A percentile compares a stretch with the other conserved stretches of the same genome.
phyloP scores from a whole-genome alignment of 2,329 filamentous ascomycete species.

The Colletotrichum sp. region DNA sequence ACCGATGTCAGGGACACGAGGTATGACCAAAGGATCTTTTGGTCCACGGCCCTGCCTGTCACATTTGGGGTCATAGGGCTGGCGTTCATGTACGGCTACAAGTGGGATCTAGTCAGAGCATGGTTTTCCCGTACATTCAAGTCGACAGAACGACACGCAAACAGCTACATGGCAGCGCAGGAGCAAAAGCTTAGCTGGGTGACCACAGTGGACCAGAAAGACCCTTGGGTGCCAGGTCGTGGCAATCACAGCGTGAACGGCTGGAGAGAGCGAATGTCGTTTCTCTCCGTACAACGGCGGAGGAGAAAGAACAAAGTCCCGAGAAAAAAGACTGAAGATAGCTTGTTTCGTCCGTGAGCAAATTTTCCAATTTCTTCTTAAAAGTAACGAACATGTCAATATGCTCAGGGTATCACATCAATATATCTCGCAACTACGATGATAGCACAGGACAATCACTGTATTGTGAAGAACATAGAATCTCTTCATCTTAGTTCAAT shows the following conservation, averaged over 20 bases:
- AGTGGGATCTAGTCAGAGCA: constrained; percentile 11
- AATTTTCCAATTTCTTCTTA: background rate
- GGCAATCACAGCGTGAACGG: background rate
- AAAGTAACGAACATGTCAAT: background rate
- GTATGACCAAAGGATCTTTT: constrained; percentile 43
- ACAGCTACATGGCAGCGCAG: background rate
- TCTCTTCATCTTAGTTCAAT: background rate
- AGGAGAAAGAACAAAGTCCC: background rate
- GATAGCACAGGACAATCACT: background rate
- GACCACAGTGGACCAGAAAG: background rate
- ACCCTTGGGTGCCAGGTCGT: background rate
- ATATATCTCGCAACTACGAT: background rate
- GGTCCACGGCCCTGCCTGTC: constrained; percentile 43
- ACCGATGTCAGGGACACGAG: constrained; percentile 45
- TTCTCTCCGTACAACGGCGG: background rate
- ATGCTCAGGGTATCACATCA: background rate
- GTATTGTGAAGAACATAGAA: background rate
- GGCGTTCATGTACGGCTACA: constrained; percentile 28
- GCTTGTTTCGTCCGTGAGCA: background rate
- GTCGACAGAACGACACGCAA: background rate
- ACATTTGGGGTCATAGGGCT: constrained; percentile 34
- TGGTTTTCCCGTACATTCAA: background rate
- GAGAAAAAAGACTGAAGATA: background rate
- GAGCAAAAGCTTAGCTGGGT: background rate
- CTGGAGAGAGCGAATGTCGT: background rate